Percentiles rank a stretch among this genome's conserved stretches.
These are phyloP conservation scores for Monosporozyma siamensis DNA, from an alignment of 805 yeast species.

Conservation along the genomic window DNA sequence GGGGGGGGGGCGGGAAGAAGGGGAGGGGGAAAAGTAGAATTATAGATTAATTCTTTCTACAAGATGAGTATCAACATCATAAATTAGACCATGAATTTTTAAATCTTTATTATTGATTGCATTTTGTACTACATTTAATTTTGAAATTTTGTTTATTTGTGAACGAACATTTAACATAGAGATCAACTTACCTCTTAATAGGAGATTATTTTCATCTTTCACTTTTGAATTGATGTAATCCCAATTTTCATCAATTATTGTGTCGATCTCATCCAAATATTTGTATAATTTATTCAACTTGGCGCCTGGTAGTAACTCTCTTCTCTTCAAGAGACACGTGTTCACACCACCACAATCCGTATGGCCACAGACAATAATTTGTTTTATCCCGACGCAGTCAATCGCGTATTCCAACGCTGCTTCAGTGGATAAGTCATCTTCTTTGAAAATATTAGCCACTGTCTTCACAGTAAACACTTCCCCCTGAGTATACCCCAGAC, in stretches of 20 bases:
- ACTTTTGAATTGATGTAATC: not conserved
- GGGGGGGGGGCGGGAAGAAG: too few relatives aligned
- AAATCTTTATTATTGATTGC: conserved; percentile 22
- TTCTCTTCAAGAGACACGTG: conserved; percentile 51
- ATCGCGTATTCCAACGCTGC: conserved; percentile 84
- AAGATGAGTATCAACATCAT: conserved; percentile 72
- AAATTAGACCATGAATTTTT: conserved; percentile 74
- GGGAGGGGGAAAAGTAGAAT: too few relatives aligned
- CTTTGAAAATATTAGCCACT: conserved; percentile 68
- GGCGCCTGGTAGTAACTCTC: conserved; percentile 23
- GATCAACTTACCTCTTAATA: conserved; percentile 4
- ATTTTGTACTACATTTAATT: conserved; percentile 1
- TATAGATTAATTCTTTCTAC: conserved; percentile 6
- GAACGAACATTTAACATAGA: conserved; percentile 6
- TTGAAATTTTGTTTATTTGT: conserved; percentile 7
- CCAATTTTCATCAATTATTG: conserved; percentile 44
- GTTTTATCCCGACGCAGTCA: conserved; percentile 70
- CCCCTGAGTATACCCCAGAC: conserved; percentile 76
- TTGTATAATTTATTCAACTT: conserved; percentile 1
- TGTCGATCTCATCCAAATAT: conserved; percentile 55
- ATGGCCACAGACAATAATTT: conserved; percentile 85
- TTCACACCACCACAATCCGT: conserved; percentile 91
- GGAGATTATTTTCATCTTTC: not conserved
- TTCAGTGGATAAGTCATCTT: conserved; percentile 59
- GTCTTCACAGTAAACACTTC: conserved; percentile 84